Base-by-base conservation (phyloP, 31 red algal genomes). In the Endocladia muricata region DNA sequence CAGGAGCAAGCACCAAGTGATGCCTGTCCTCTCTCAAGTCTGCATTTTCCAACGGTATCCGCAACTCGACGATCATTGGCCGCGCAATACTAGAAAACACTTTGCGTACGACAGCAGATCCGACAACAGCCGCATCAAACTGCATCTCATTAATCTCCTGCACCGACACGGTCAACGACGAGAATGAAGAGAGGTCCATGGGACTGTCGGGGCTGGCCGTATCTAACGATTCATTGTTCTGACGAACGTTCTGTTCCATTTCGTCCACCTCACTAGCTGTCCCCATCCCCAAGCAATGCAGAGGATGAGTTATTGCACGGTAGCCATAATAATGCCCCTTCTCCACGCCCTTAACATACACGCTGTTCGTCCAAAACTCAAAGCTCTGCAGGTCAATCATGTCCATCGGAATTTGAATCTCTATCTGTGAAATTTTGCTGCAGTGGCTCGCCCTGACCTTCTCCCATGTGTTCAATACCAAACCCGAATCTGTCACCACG, bases 51-150 rank as follows among this genome's bases (percentile, higher is more conserved):
- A 73, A 66, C 21, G 83, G 69, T 13, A 76, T 61, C 5, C 84
- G 84, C 31, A 94, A 54, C 36, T 82, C 41, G 7, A 94, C 66
- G 44, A 94, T 94, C 78, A 88, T 83, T n/a, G 91, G 91, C 31
- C 91, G 74, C 5, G 91, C 91, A 54, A 94, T 88, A 69, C 78
- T 83, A 6, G 91, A 79, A 70, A 94, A 94, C n/a, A 94, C 91
- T 42, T 88, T 86, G 32, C 73, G 68, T 8, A 94, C 83, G 23
- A 88, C 38, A 38, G 78, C 91, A 44, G 78, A 87, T 0, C 83
- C 84, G 7, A 88, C 79, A 1, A 93, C 77, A 17, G 73, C 51
- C 30, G 42, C 73, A 41, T 84, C 89, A 64, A 66, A 34, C 17
- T 79, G 65, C 2, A 85, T n/a, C 35, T 81, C 55, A 25, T 83